Evolutionary conservation across 2,329 filamentous ascomycete species (phyloP).

Genomic region (Colletotrichum lindemuthianum): DNA sequence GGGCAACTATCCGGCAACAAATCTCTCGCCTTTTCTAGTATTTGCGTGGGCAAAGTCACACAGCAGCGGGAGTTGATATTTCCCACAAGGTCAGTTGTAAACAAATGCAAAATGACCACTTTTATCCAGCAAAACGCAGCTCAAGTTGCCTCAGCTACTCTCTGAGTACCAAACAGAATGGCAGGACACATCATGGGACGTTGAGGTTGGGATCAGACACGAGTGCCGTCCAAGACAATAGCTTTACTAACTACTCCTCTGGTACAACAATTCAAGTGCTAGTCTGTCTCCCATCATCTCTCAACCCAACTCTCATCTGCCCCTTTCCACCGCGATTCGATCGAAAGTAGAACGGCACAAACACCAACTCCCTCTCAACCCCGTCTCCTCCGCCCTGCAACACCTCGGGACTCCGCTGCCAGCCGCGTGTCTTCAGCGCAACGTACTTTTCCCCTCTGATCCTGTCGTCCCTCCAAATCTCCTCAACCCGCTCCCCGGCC

Average conservation of each 20-base stretch:
- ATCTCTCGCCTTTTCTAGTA: too few relatives aligned
- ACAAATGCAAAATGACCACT: too few relatives aligned
- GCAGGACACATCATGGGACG: too few relatives aligned
- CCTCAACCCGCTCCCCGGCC: constrained; percentile 34
- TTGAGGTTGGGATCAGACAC: too few relatives aligned
- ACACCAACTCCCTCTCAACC: constrained; percentile 49
- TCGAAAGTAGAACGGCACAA: constrained; percentile 65
- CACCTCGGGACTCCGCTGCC: constrained; percentile 36
- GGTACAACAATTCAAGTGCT: not conserved
- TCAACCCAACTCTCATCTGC: constrained; percentile 60
- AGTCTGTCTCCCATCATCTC: constrained; percentile 35
- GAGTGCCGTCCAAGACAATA: too few relatives aligned
- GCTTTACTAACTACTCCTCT: too few relatives aligned
- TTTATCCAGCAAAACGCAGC: too few relatives aligned
- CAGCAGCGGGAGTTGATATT: too few relatives aligned
- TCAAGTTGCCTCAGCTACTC: too few relatives aligned
- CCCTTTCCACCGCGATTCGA: constrained; percentile 65
- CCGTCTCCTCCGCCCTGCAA: constrained; percentile 36
- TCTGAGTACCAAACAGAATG: too few relatives aligned
- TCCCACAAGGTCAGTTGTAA: too few relatives aligned
- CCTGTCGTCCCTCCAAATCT: constrained; percentile 38
- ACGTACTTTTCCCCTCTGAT: constrained; percentile 43
- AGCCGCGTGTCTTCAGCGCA: constrained; percentile 38
- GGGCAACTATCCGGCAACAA: fast-evolving
- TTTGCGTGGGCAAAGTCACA: too few relatives aligned